Conservation (phyloP, 1,284 basidiomycete species). For the Trametes sp. region DNA sequence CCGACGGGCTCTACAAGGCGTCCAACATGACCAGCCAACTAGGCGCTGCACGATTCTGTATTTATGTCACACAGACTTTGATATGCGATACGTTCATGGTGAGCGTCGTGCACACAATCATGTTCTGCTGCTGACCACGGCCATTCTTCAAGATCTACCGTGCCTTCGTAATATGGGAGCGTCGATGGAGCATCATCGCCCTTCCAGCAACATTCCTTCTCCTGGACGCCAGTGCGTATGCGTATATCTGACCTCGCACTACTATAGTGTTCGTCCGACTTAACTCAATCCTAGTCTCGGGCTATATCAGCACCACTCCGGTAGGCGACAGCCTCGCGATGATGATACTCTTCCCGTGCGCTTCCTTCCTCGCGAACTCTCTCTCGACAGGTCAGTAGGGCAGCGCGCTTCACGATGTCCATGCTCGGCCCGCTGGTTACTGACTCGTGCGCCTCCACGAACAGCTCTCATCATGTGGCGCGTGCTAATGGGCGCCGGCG, state of each 20-base stretch:
- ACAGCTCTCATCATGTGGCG: slow-evolving; percentile 18
- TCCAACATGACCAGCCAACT: slow-evolving; percentile 1
- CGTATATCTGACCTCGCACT: background rate
- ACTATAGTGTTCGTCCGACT: background rate
- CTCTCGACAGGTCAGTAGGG: slow-evolving; percentile 4
- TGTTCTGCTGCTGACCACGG: background rate
- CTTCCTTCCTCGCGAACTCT: slow-evolving; percentile 19
- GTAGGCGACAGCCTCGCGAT: background rate
- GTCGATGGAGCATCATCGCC: background rate
- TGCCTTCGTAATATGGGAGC: slow-evolving; percentile 12
- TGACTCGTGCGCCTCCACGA: no score
- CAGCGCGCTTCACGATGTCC: background rate
- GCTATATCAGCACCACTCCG: background rate
- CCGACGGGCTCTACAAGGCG: slow-evolving; percentile 1
- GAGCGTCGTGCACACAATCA: no score
- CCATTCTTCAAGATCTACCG: slow-evolving; percentile 10
- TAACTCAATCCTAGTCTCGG: background rate
- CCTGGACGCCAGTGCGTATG: slow-evolving; percentile 9
- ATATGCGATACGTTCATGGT: slow-evolving; percentile 23
- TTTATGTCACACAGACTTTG: slow-evolving; percentile 20
- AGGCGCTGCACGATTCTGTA: slow-evolving; percentile 4
- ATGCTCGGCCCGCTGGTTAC: no score
- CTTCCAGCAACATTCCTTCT: slow-evolving; percentile 2
- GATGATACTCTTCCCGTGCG: slow-evolving; percentile 8
- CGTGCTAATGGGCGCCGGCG: background rate